phyloP scores from a whole-genome alignment of 106 monocot species.

The Gastrodia elata region DNA sequence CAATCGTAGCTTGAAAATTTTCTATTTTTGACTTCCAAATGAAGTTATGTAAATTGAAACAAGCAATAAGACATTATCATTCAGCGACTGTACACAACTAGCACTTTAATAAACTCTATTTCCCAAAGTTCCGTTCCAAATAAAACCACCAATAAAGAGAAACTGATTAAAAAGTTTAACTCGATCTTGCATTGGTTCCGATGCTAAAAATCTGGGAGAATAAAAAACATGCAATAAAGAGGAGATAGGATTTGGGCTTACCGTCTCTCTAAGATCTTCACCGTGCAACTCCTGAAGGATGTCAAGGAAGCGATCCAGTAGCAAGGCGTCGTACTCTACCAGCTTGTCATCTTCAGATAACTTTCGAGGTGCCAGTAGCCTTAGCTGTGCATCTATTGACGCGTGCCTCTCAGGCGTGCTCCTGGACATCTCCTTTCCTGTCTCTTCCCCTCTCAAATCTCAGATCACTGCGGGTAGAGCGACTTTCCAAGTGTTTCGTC shows the following conservation, averaged over 20 bases:
- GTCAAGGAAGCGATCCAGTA: constrained; percentile 84
- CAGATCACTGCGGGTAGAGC: background rate
- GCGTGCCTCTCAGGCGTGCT: constrained; percentile 51
- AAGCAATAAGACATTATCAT: background rate
- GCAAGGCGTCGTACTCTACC: constrained; percentile 85
- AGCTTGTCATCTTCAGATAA: constrained; percentile 91
- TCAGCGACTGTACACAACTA: background rate
- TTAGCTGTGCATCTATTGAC: constrained; percentile 82
- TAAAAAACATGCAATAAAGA: background rate
- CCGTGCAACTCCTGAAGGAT: constrained; percentile 88
- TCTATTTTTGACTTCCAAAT: background rate
- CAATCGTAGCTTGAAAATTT: background rate
- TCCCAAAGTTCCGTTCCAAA: background rate
- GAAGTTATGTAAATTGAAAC: background rate
- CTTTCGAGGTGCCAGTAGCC: constrained; percentile 77
- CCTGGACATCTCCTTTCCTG: constrained; percentile 27
- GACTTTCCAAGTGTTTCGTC: no score
- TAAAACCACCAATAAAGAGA: background rate
- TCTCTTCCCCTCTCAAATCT: constrained; percentile 6
- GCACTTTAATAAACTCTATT: background rate
- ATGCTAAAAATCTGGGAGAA: background rate
- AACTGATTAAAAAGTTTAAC: background rate
- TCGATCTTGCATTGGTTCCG: background rate
- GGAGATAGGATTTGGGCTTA: constrained; percentile 10
- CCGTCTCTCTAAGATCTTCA: constrained; percentile 64